Conservation (phyloP, 1,284 basidiomycete species). For the Tylopilus sp. region DNA sequence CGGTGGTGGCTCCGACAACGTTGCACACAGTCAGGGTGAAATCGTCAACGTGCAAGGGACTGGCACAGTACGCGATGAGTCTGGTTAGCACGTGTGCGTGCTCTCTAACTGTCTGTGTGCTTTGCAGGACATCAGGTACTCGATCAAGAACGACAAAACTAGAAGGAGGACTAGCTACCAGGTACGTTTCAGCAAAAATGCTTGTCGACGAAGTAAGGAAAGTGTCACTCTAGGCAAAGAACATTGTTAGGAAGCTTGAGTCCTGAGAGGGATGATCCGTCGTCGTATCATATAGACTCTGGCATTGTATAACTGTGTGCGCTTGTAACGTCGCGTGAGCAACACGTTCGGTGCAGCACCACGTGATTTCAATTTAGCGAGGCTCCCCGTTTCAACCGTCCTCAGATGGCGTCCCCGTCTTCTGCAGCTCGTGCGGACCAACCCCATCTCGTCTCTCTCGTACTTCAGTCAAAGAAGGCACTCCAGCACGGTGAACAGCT, state of each 20-base stretch:
- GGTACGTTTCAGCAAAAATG: constrained; percentile 19
- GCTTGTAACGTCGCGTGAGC: too few relatives aligned
- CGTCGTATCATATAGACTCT: too few relatives aligned
- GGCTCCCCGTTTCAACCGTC: too few relatives aligned
- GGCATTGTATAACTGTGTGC: too few relatives aligned
- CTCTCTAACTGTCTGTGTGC: not conserved
- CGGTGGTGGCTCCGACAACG: constrained; percentile 39
- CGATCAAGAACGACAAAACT: constrained; percentile 45
- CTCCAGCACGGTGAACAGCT: constrained; percentile 71
- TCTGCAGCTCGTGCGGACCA: constrained; percentile 31
- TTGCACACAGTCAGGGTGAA: constrained; percentile 38
- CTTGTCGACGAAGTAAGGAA: not conserved
- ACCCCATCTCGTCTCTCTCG: constrained; percentile 66
- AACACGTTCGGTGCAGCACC: not conserved
- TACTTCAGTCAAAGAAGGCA: constrained; percentile 74
- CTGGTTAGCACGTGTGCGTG: too few relatives aligned
- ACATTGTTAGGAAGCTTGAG: constrained; percentile 36
- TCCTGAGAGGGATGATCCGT: not conserved
- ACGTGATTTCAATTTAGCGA: not conserved
- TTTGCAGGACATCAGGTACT: constrained; percentile 33
- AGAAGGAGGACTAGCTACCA: constrained; percentile 40
- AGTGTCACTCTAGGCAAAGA: constrained; percentile 44
- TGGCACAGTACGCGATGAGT: constrained; percentile 26
- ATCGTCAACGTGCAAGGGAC: constrained; percentile 34
- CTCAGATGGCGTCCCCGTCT: constrained; percentile 19